These are phyloP conservation scores for Remersonia thermophila DNA, from an alignment of 2,329 filamentous ascomycete species.

Conservation along the genomic window DNA sequence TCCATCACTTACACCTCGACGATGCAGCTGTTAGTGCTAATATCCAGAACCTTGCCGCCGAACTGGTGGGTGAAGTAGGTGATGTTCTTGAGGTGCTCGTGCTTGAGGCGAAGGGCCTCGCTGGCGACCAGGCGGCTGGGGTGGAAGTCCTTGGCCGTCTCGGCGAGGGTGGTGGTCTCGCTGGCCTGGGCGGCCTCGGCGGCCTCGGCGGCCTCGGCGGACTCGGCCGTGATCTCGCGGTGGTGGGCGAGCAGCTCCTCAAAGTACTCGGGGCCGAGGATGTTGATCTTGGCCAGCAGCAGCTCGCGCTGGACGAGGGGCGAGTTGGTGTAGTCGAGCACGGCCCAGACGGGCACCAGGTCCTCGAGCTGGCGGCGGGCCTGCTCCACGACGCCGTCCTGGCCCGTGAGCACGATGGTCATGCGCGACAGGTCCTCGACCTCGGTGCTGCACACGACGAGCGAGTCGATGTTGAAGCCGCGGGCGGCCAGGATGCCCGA, in stretches of 20 bases:
- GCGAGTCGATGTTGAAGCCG: slow-evolving; percentile 97
- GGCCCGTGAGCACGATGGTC: slow-evolving; percentile 94
- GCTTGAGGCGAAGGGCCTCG: slow-evolving; percentile 88
- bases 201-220: slow-evolving; percentile 32
- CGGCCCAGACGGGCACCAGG: slow-evolving; percentile 94
- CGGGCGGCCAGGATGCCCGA: slow-evolving; percentile 91
- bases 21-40: slow-evolving; percentile 97
- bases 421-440: slow-evolving; percentile 94
- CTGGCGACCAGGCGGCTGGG: slow-evolving; percentile 75
- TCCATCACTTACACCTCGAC: slow-evolving; percentile 67
- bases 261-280: slow-evolving; percentile 93
- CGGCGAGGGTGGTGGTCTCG: slow-evolving; percentile 24
- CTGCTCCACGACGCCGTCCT: slow-evolving; percentile 96
- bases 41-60: slow-evolving; percentile 92
- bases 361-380: slow-evolving; percentile 91
- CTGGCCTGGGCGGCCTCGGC: slow-evolving; percentile 25
- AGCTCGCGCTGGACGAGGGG: slow-evolving; percentile 93
- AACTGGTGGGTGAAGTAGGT: slow-evolving; percentile 97
- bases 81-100: slow-evolving; percentile 91
- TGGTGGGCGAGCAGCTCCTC: slow-evolving; percentile 94
- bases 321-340: slow-evolving; percentile 86
- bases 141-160: slow-evolving; percentile 62
- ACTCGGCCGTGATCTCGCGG: slow-evolving; percentile 60
- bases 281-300: slow-evolving; percentile 90
- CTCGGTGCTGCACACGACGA: slow-evolving; percentile 96